These are phyloP conservation scores for Mrakia gelida DNA, from an alignment of 768 basidiomycete species.

Conservation along the genomic window DNA sequence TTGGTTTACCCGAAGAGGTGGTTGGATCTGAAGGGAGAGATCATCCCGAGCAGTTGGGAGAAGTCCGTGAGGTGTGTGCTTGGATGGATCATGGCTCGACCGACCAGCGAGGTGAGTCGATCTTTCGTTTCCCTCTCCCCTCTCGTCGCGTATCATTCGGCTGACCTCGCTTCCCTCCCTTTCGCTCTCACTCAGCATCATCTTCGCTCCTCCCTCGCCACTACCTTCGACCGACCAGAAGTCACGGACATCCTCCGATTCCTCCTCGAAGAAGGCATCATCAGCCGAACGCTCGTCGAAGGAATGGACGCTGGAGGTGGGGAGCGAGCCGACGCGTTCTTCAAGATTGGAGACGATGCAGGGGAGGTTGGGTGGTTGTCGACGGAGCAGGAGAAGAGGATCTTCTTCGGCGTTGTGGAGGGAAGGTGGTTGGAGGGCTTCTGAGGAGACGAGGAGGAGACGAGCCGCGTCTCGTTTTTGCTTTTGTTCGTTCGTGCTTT, in stretches of 20 bases:
- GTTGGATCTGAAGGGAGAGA: constrained; percentile 19
- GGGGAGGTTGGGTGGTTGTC: constrained; percentile 22
- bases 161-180: not conserved
- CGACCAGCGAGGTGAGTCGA: constrained; percentile 25
- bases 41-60: constrained; percentile 7
- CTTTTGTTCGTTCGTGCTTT: too few relatives aligned
- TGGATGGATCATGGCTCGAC: constrained; percentile 19
- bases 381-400: constrained; percentile 15
- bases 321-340: not conserved
- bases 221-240: constrained; percentile 27
- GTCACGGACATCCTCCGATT: constrained; percentile 15
- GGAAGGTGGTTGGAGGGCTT: constrained; percentile 23
- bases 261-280: constrained; percentile 2
- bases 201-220: constrained; percentile 2
- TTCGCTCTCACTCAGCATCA: not conserved
- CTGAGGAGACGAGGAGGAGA: not conserved
- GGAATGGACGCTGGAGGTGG: not conserved
- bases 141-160: not conserved
- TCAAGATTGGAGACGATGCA: not conserved
- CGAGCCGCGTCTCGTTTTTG: not conserved
- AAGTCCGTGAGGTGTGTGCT: constrained; percentile 16
- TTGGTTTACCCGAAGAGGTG: constrained; percentile 22
- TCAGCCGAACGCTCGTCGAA: not conserved
- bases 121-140: not conserved
- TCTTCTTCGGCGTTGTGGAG: constrained; percentile 12